A percentile compares a stretch with the other conserved stretches of the same genome.
Evolutionary conservation across 345 rosid species (phyloP).

Genomic region (rapeseed (Brassica napus)): DNA sequence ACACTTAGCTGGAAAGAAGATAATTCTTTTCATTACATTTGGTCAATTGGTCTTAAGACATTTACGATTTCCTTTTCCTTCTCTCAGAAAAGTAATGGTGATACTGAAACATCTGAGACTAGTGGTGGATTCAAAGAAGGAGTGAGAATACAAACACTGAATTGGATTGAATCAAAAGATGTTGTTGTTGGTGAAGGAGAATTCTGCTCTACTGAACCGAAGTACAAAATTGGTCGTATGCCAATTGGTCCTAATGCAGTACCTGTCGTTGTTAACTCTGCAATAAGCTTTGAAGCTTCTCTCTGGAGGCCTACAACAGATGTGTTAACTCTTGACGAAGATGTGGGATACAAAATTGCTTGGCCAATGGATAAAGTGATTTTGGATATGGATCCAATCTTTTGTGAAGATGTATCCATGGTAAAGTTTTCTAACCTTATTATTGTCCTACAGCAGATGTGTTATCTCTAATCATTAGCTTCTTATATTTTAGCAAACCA

Average conservation of each 20-base stretch:
- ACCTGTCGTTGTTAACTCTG: not conserved
- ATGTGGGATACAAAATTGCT: not conserved
- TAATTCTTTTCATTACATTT: too few relatives aligned
- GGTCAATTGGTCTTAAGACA: too few relatives aligned
- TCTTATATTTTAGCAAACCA: too few relatives aligned
- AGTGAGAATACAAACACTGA: not conserved
- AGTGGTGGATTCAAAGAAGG: not conserved
- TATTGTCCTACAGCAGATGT: too few relatives aligned
- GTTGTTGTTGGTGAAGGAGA: not conserved
- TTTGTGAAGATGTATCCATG: not conserved
- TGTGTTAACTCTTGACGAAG: not conserved
- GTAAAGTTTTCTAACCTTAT: not conserved
- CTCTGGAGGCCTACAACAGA: not conserved
- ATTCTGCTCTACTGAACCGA: not conserved
- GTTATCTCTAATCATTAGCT: too few relatives aligned
- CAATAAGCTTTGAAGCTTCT: not conserved
- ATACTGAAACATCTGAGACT: not conserved
- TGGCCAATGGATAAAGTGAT: constrained; percentile 6
- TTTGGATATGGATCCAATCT: not conserved
- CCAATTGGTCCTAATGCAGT: constrained; percentile 11
- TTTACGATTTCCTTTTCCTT: too few relatives aligned
- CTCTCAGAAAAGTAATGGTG: too few relatives aligned
- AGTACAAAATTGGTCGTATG: not conserved
- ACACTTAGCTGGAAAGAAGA: too few relatives aligned
- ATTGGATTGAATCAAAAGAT: not conserved